Base-by-base conservation (phyloP, 1,284 basidiomycete genomes). In the Kwoniella shivajii region DNA sequence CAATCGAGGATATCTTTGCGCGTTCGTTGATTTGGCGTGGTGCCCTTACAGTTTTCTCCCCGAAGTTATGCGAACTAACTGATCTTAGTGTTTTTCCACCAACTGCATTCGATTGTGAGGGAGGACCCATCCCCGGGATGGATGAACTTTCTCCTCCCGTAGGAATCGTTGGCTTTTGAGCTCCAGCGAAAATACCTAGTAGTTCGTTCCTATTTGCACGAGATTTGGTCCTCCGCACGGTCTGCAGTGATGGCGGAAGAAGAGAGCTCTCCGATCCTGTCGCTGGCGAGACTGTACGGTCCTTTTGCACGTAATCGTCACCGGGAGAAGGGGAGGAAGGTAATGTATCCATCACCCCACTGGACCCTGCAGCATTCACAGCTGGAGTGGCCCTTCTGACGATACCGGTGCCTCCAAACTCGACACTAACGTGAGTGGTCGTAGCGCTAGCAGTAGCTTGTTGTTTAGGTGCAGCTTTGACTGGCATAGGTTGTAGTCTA, bases 401-500 rank as follows among this genome's bases (percentile, higher is more conserved):
- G 13, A 74, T 74, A 16, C 87, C 89, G 1, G 84, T 78, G 2
- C 88, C 87, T 5, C 87, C 89, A 77, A 95, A 95, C 79, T 95
- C 92, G 52, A 97, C 92, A 59, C 91, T 93, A 65, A 96, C 91
- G 0, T 90, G 92, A 31, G 89, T 92, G 0, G 89, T 83, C 18
- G 88, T 90, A 3, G 93, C 90, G 5, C 88, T 86, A 22, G 91
- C 83, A 16, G 89, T 90, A 0, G 92, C 87, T 1, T 85, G 84
- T 20, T 88, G 82, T 73, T 95, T 96, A 0, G 88, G 84, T 13
- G 82, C 84, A 0, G 82, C 66, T n/a, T 82, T 81, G 18, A 57
- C 45, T 2, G 67, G 53, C 11, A 61, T 13, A 14, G 68, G 63
- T 39, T 69, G 69, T 16, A 65, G 51, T 36, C 58, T 58, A 3